Conservation (phyloP, 225 moss, liverwort and hornwort species). For the Physcomitrium patens region DNA sequence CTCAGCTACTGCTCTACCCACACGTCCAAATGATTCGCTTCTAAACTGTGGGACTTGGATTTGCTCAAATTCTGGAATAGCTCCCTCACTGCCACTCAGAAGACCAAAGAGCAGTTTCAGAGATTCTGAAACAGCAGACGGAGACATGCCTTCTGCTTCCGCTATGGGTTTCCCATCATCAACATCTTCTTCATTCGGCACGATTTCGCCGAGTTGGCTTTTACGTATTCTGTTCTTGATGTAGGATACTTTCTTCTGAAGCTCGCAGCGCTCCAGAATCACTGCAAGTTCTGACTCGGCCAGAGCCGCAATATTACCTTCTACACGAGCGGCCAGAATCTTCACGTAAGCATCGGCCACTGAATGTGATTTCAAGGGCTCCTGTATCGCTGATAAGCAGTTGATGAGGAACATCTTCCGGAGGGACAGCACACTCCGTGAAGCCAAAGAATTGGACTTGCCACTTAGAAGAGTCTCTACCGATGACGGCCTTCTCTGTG, state of each 20-base stretch:
- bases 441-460: conserved; percentile 43
- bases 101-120: conserved; percentile 78
- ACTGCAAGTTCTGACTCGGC: conserved; percentile 80
- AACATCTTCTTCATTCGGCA: conserved; percentile 79
- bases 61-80: conserved; percentile 93
- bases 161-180: conserved; percentile 82
- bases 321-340: conserved; percentile 69
- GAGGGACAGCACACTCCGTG: conserved; percentile 66
- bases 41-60: conserved; percentile 89
- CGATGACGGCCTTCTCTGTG: conserved; percentile 71
- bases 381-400: conserved; percentile 92
- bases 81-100: conserved; percentile 80
- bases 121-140: conserved; percentile 76
- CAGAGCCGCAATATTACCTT: conserved; percentile 75
- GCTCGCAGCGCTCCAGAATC: conserved; percentile 90
- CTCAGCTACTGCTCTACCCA: conserved; percentile 79
- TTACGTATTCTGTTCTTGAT: conserved; percentile 79
- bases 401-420: conserved; percentile 93
- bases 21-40: conserved; percentile 90
- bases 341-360: conserved; percentile 75
- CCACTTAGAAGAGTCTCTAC: conserved; percentile 65
- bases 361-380: conserved; percentile 72
- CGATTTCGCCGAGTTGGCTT: conserved; percentile 71
- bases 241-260: conserved; percentile 82
- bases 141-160: conserved; percentile 86